Evolutionary conservation across 1,284 basidiomycete genomes (phyloP), one percentile per base, ranked within the genome.

Genomic region (Naganishia albida): DNA sequence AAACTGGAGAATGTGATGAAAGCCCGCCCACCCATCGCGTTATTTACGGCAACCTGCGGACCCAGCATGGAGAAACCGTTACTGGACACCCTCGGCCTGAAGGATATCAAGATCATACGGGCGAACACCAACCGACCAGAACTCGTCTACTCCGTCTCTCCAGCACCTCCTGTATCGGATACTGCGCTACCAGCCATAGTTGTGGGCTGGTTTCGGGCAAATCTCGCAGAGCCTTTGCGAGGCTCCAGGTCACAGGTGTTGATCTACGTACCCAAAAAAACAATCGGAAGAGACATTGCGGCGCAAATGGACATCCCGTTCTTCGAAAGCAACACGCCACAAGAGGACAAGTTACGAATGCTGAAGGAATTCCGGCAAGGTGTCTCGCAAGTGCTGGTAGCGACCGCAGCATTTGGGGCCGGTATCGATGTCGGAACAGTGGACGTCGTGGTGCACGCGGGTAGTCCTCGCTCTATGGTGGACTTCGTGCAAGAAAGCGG

Each of bases 401-500:
- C 50, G 30, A 51, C 23, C 23, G 28, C 20, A 15, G 50, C 50
- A 30, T 51, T 51, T 26, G 50, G 50, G 18, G 26, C 50, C 12
- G 50, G 50, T 26, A 51, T 51, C 6, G 50, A 51, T 18, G 30
- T 51, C 28, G 25, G 18, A 7, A 51, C 7, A 18, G 26, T 51
- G 12, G 50, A 51, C n/a, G 12, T 51, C 3, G 50, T 51, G 7
- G 13, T 51, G 12, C 50, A 51, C 15, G 26, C 26, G 2, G 50
- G 50, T 15, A 51, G 50, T 51, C 50, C 50, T 12, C 15, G 20
- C 13, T 26, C 20, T 7, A 25, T 51, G 13, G 23, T 51, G 3
- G 50, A 51, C 50, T 51, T 51, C 30, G 26, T 12, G 15, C 50
- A 51, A 30, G 50, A 51, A 18, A 26, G 23, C 8, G 50, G 50